A percentile compares a stretch with the other conserved stretches of the same genome.
phyloP scores from a whole-genome alignment of 352 stramenopile species.

The Globisporangium splendens region DNA sequence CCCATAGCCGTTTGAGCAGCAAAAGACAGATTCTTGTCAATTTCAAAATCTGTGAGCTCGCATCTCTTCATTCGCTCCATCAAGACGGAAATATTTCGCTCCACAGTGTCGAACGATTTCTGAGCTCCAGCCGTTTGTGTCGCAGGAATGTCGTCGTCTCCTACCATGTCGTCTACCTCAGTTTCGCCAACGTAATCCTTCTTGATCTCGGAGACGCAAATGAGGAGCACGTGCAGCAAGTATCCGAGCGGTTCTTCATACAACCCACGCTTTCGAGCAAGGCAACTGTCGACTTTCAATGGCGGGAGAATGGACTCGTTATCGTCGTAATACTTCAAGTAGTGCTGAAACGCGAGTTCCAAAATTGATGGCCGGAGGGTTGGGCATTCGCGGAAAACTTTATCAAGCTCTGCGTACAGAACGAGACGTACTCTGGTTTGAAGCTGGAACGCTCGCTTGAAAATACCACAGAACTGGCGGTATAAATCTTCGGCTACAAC shows the following conservation, averaged over 20 bases:
- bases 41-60: slow-evolving; percentile 42
- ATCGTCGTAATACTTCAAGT: slow-evolving; percentile 37
- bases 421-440: slow-evolving; percentile 42
- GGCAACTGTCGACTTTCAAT: slow-evolving; percentile 41
- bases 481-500: slow-evolving; percentile 46
- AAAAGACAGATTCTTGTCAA: slow-evolving; percentile 45
- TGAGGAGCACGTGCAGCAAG: slow-evolving; percentile 34
- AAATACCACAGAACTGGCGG: slow-evolving; percentile 56
- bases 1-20: slow-evolving; percentile 19
- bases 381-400: slow-evolving; percentile 43
- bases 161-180: slow-evolving; percentile 31
- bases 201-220: slow-evolving; percentile 25
- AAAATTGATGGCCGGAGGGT: slow-evolving; percentile 35
- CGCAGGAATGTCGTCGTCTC: slow-evolving; percentile 25
- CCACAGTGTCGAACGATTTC: slow-evolving; percentile 18
- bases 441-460: slow-evolving; percentile 40
- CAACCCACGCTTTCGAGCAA: slow-evolving; percentile 20
- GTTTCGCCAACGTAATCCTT: slow-evolving; percentile 6
- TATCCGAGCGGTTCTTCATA: slow-evolving; percentile 45
- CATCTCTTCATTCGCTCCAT: slow-evolving; percentile 49
- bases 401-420: slow-evolving; percentile 41
- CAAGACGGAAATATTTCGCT: slow-evolving; percentile 24
- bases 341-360: slow-evolving; percentile 44
- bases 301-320: slow-evolving; percentile 45
- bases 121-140: slow-evolving; percentile 29